These are phyloP conservation scores for Aspergillus aculeatus DNA, from an alignment of 2,329 filamentous ascomycete species.

Conservation along the genomic window DNA sequence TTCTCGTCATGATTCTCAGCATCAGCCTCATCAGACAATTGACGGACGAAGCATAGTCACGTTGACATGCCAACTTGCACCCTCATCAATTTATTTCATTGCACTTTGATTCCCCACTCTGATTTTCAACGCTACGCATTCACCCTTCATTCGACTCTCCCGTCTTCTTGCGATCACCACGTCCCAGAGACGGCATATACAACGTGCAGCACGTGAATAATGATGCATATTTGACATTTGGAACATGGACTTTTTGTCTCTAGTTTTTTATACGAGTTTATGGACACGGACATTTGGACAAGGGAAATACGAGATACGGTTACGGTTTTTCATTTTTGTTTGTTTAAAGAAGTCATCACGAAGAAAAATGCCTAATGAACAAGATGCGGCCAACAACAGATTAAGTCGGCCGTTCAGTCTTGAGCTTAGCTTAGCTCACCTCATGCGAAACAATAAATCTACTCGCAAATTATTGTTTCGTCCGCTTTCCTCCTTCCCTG, in stretches of 20 bases:
- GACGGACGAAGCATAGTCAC: conserved; percentile 40
- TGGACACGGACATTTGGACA: background rate
- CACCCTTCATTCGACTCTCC: too few species aligned
- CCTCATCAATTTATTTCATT: background rate
- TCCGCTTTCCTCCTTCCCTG: background rate
- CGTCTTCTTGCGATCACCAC: background rate
- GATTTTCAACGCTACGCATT: background rate
- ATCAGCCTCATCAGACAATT: conserved; percentile 72
- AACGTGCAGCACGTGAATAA: conserved; percentile 14
- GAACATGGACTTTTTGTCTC: background rate
- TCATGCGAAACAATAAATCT: background rate
- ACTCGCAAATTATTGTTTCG: too few species aligned
- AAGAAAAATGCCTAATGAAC: background rate
- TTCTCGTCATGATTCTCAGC: conserved; percentile 95
- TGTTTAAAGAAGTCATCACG: background rate
- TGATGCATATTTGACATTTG: background rate
- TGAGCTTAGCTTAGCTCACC: too few species aligned
- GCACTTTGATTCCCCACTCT: background rate
- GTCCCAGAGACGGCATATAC: background rate
- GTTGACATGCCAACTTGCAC: background rate
- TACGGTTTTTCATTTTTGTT: background rate
- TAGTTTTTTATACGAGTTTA: background rate
- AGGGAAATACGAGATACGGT: background rate
- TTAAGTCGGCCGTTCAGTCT: background rate
- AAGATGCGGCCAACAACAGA: background rate